Evolutionary conservation across 1,139 yeast species (phyloP), one percentile per base, ranked within the genome.

Genomic region (Protomyces lactucae-debilis): DNA sequence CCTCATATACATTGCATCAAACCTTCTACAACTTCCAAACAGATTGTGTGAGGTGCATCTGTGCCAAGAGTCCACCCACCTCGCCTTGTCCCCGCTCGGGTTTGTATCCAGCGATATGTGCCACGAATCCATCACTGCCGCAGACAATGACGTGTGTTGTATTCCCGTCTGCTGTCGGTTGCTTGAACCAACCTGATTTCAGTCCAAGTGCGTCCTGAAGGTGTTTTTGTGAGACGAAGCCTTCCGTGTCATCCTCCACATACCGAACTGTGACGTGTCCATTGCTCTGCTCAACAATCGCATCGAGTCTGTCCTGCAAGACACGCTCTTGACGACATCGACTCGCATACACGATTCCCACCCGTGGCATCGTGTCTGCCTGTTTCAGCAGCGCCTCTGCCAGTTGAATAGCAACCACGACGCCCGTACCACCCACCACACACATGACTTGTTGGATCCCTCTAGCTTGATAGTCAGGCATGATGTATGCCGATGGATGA

Each of bases 11-110:
- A 14, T 39, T 39, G 43, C 43, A 14, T 39, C 43, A 39, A 14
- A 39, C 43, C 43, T 39, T 14, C 43, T 39, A 64, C 46, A 64
- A 39, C 37, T 64, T 64, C 64, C 64, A 64, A 3, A 64, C 64
- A 14, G 60, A 67, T 77, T 78, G 55, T 70, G 81, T 55, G 77
- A 54, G 16, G 21, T 57, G 59, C 21, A 53, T 53, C 25, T 56
- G 39, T n/a, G 28, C 37, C 37, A 64, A 28, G 35, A 64, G 32
- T 43, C 66, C 66, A n/a, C 66, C 64, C 25, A 57, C 51, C 36
- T 32, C 51, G 3, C 66, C 66, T 23, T 64, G 66, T 5, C 64
- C 64, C 16, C 43, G 18, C 54, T 60, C 66, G 8, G 61, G 59
- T n/a, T 59, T 59, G 28, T 18, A 48, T 10, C 66, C 66, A 6